Base-by-base conservation (phyloP, 2,329 filamentous ascomycete species). In the Neurospora sp. region DNA sequence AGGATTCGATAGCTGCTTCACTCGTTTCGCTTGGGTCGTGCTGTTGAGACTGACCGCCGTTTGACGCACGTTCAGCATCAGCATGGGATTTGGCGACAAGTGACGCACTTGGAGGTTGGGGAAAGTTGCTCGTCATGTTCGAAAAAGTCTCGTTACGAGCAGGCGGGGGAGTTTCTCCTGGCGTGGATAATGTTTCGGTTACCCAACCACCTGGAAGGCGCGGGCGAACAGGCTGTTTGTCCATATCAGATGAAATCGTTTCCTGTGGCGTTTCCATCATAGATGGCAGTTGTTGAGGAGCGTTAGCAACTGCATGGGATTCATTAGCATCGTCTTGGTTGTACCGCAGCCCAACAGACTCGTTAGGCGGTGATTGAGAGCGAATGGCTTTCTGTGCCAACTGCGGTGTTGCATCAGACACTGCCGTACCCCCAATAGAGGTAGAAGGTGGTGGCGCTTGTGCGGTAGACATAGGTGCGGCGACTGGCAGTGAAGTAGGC, bases 171-270 rank as follows among this genome's bases (percentile, higher is more conserved):
- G 39, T 38, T 17, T 77, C 75, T 23, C 70, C 71, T 8, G 76
- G 71, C n/a, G 74, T 73, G 2, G 72, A 69, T 11, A 70, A 52
- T 6, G 76, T 78, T 69, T 79, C 78, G 15, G 77, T 74, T 46
- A 79, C 78, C 78, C 77, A 79, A 38, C 73, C 74, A 23, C 78
- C 78, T 17, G 78, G 78, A n/a, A 79, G 71, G 8, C 73, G 72
- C 1, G 78, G 77, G 17, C 77, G 71, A 33, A 70, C 67, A 7
- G 68, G 68, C 36, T 66, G 67, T 68, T 74, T 68, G 69, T 68
- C 68, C 38, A 66, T 46, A 52, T 58, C 39, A 46, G 40, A 69
- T 69, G 69, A 68, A 70, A 68, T 43, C 4, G 67, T 58, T 40
- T 73, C 69, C 69, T 67, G 72, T 58, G 68, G 33, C 39, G 58